Evolutionary conservation across 2,329 filamentous ascomycete genomes (phyloP), one percentile per base, ranked within the genome.

Genomic region (Simplicillium sp.): DNA sequence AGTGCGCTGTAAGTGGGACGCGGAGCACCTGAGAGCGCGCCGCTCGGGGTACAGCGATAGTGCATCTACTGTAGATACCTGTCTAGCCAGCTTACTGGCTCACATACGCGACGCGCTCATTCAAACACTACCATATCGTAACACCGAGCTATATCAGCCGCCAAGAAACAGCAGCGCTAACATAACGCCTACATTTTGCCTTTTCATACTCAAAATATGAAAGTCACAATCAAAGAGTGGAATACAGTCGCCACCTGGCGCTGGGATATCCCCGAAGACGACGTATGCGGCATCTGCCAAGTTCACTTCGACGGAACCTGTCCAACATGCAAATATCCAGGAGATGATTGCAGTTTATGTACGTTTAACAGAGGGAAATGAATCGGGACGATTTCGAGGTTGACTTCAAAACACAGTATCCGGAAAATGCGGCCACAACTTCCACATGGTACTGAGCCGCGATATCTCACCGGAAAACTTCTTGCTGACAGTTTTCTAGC

Each of bases 301-400:
- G 89, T 94, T 47, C 86, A 95, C 55, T 98, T 97, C 59, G 92
- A 98, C 60, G 90, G 89, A 44, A 97, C 92, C 18, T 98, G 92
- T 68, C 89, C 92, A 36, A 94, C 88, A 41, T 98, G 92, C 80
- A 95, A 94, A 72, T 97, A 88, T 58, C 92, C 92, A 12, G 92
- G 92, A 43, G 92, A 98, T 55, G 89, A 96, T 58, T 98, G 92
- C 65, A 85, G 85, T 44, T 72, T 98, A 44, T 73, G 90, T 96
- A 67, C 61, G 82, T 69, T 9, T 7, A 14, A 12, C 18, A n/a
- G n/a, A n/a, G n/a, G n/a, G n/a, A 34, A n/a, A 16, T 13, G 13
- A 13, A 20, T 42, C n/a, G 25, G 13, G n/a, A 34, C 11, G 25
- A 36, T 36, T 38, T 18, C 34, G 33, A 35, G 11, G 34, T 41